These are phyloP conservation scores for Stephania cephalantha DNA, from an alignment of 164 flowering plant species.

Conservation along the genomic window DNA sequence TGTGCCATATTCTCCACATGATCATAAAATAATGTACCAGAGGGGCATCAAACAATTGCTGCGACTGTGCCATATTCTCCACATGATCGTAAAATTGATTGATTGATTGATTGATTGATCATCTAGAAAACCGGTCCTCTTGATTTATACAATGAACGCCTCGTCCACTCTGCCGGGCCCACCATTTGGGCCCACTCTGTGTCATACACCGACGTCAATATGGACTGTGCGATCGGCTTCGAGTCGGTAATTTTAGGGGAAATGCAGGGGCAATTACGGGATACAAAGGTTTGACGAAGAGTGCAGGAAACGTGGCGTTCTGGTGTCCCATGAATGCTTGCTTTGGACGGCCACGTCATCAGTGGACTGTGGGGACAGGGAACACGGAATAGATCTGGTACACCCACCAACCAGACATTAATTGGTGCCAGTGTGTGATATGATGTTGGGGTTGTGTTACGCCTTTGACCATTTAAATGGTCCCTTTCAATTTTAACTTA, in stretches of 20 bases:
- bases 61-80: background rate
- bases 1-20: no score
- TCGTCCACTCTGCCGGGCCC: no score
- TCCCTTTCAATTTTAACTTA: background rate
- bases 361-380: background rate
- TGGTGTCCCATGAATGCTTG: background rate
- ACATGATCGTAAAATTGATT: background rate
- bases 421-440: background rate
- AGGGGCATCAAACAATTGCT: background rate
- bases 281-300: background rate
- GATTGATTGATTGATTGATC: background rate
- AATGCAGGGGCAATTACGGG: background rate
- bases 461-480: background rate
- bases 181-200: no score
- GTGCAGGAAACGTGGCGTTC: background rate
- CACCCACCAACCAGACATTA: background rate
- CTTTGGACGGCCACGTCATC: background rate
- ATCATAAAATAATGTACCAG: no score
- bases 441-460: background rate
- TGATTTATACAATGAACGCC: background rate
- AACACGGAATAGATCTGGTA: background rate
- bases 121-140: background rate
- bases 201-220: background rate
- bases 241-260: background rate
- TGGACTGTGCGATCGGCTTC: background rate